Percentiles rank a stretch among this genome's conserved stretches.
Evolutionary conservation across 768 basidiomycete genomes (phyloP).

Genomic region (Amanita muscaria): DNA sequence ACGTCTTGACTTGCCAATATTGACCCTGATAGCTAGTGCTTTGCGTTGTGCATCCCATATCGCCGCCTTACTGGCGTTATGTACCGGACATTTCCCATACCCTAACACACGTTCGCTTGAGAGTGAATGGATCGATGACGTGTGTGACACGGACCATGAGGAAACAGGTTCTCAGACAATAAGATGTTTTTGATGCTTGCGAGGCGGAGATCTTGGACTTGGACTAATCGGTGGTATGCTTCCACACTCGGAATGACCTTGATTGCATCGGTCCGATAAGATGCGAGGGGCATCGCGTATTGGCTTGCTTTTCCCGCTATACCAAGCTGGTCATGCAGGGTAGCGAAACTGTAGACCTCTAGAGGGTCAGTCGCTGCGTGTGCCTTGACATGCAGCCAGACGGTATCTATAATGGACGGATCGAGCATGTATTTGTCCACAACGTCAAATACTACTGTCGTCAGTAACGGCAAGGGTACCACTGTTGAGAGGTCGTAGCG

Average conservation of each 20-base stretch:
- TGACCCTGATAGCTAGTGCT: constrained; percentile 36
- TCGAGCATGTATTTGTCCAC: constrained; percentile 61
- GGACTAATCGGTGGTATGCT: constrained; percentile 57
- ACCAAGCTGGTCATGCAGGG: constrained; percentile 29
- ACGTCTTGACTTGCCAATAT: constrained; percentile 36
- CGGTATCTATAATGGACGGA: constrained; percentile 29
- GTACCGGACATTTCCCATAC: constrained; percentile 53
- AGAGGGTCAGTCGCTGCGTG: constrained; percentile 44
- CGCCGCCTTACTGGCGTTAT: constrained; percentile 33
- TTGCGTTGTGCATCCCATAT: constrained; percentile 47
- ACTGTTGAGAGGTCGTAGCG: constrained; percentile 35
- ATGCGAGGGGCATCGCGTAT: constrained; percentile 49
- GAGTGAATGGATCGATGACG: background rate
- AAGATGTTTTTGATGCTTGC: constrained; percentile 43
- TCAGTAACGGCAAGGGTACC: constrained; percentile 60
- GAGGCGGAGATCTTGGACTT: constrained; percentile 49
- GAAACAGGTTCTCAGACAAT: constrained; percentile 56
- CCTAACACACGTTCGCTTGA: no score
- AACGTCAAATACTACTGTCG: constrained; percentile 41
- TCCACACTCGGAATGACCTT: constrained; percentile 44
- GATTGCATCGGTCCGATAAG: constrained; percentile 44
- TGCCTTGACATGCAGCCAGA: constrained; percentile 45
- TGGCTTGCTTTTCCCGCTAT: constrained; percentile 52
- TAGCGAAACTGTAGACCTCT: constrained; percentile 54
- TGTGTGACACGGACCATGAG: constrained; percentile 37